phyloP scores from a whole-genome alignment of 257 asterid genomes.

The Penstemon davidsonii region DNA sequence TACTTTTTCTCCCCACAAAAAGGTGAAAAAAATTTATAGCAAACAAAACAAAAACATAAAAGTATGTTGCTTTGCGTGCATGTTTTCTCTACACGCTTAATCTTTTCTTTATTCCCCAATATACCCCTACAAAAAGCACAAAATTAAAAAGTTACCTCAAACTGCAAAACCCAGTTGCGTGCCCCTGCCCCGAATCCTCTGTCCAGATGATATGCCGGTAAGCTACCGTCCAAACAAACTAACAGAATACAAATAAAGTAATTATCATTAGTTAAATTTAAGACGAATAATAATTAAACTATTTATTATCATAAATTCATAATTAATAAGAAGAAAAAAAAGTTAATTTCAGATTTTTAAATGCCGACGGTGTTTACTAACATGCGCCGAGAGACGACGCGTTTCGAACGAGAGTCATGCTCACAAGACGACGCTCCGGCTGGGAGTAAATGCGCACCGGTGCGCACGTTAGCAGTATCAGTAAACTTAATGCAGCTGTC shows the following conservation, averaged over 20 bases:
- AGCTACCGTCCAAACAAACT: constrained; percentile 98
- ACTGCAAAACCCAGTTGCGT: constrained; percentile 86
- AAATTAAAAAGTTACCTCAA: constrained; percentile 63
- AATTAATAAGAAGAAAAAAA: background rate
- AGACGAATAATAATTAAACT: background rate
- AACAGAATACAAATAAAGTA: background rate
- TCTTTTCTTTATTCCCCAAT: constrained; percentile 16
- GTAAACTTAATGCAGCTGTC: constrained; percentile 24
- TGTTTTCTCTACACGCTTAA: constrained; percentile 19
- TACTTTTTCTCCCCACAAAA: constrained; percentile 28
- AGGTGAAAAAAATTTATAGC: background rate
- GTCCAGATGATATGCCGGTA: constrained; percentile 89
- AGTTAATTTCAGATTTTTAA: background rate
- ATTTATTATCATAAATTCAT: background rate
- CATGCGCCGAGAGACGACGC: constrained; percentile 67
- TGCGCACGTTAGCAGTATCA: constrained; percentile 43
- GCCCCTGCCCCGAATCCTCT: constrained; percentile 89
- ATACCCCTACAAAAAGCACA: constrained; percentile 22
- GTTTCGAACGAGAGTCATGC: constrained; percentile 63
- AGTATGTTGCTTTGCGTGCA: constrained; percentile 29
- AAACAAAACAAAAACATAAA: background rate
- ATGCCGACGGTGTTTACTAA: constrained; percentile 29
- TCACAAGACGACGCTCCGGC: constrained; percentile 44
- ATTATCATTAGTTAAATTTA: background rate
- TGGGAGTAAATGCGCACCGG: constrained; percentile 37